Conservation (phyloP, 305 asterid genomes). For the Solanum hybrid region DNA sequence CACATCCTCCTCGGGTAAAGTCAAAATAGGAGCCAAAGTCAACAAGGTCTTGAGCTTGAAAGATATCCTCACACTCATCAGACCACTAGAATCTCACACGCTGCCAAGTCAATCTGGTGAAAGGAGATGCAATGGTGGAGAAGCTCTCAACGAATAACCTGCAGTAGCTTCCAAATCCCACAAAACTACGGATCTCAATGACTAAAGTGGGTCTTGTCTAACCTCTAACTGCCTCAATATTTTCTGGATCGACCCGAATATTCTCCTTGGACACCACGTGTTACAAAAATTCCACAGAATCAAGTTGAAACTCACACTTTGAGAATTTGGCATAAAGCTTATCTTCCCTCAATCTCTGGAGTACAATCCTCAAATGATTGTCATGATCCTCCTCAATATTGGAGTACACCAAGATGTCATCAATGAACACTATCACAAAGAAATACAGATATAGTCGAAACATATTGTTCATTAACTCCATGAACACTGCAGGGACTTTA, state of each 20-base stretch:
- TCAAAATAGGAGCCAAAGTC: neutral
- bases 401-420: neutral
- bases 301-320: neutral
- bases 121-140: neutral
- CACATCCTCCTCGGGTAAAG: neutral
- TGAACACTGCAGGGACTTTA: neutral
- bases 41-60: neutral
- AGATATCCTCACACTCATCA: neutral
- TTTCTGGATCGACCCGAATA: neutral
- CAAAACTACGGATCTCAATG: neutral
- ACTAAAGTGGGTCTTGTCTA: neutral
- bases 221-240: neutral
- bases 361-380: neutral
- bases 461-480: neutral
- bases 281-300: neutral
- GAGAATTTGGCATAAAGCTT: neutral
- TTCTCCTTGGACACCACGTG: neutral
- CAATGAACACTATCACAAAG: neutral
- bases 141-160: neutral
- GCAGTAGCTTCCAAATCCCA: neutral
- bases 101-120: neutral
- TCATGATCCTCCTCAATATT: neutral
- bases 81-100: neutral
- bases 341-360: neutral
- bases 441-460: too few relatives aligned